Evolutionary conservation across 257 asterid genomes (phyloP), one percentile per base, ranked within the genome.

Genomic region (Mitragyna speciosa): DNA sequence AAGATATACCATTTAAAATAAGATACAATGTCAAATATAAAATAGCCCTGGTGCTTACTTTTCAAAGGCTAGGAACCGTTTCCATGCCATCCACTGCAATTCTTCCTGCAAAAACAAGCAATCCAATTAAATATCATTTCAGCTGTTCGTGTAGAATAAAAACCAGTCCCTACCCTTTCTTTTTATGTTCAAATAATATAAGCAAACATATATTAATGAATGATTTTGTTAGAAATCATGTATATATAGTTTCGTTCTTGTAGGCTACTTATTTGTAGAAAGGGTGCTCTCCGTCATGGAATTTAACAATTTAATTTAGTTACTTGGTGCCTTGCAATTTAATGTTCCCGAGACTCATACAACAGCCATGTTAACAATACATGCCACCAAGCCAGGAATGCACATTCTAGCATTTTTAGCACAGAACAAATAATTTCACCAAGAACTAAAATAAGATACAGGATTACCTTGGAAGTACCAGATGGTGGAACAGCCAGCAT

Each of bases 401-500:
- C 64, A 19, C 33, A 58, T 73, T 31, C 33, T 20, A 22, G 45
- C 30, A 39, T 66, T 43, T 59, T 41, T 61, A 51, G 47, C 39
- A 31, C 68, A 47, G 30, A 33, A 45, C 24, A 56, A 36, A 76
- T 45, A 12, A 19, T 58, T 52, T 41, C 7, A 31, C 58, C 36
- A 12, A 19, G 33, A 30, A 14, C 33, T 28, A 54, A 70, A 15
- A 43, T 5, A 78, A 58, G 51, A 75, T 10, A 58, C 56, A 68
- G 81, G 24, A 77, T 36, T 87, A 91, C 99, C 98, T 94, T 92
- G 69, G 94, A 76, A 82, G 97, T 87, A 83, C 97, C 97, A 31
- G 98, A 90, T 71, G 99, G 94, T 33, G 99, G 99, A 77, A 92
- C 88, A 71, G 98, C 99, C 79, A 96, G 95, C 97, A 92, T 92